Conservation (phyloP, 345 rosid genomes). For the Rhodamnia argentea region DNA sequence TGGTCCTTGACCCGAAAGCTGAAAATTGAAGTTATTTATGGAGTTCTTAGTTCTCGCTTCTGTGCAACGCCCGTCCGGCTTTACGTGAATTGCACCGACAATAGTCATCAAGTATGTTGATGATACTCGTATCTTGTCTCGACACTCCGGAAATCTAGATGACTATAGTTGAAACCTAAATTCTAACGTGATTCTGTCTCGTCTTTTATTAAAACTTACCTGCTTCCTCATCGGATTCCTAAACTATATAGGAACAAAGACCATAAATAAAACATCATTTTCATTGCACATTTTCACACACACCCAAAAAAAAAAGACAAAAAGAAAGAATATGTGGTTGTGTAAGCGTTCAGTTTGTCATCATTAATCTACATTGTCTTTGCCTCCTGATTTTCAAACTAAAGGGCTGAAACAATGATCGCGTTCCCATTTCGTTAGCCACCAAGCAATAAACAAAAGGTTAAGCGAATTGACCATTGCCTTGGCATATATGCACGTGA, state of each 20-base stretch:
- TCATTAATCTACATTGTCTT: neutral
- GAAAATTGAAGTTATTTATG: too few species aligned
- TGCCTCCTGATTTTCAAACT: neutral
- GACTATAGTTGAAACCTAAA: neutral
- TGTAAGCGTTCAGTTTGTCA: neutral
- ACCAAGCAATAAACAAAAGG: neutral
- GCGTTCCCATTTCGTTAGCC: neutral
- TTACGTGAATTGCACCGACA: rapidly evolving
- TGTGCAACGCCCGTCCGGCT: neutral
- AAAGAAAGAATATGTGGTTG: neutral
- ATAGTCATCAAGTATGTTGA: rapidly evolving
- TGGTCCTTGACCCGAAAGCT: rapidly evolving
- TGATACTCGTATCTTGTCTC: neutral
- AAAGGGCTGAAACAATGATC: neutral
- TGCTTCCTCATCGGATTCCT: neutral
- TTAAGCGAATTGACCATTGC: neutral
- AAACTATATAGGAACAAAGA: neutral
- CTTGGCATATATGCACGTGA: neutral
- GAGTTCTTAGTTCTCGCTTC: too few species aligned
- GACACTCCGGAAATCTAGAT: rapidly evolving
- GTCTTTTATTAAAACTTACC: neutral
- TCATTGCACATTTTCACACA: neutral
- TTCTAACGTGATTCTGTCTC: neutral
- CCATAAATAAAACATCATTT: neutral
- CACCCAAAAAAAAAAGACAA: neutral